phyloP scores from a whole-genome alignment of 1,284 basidiomycete genomes.

The Ceratobasidium sp. region DNA sequence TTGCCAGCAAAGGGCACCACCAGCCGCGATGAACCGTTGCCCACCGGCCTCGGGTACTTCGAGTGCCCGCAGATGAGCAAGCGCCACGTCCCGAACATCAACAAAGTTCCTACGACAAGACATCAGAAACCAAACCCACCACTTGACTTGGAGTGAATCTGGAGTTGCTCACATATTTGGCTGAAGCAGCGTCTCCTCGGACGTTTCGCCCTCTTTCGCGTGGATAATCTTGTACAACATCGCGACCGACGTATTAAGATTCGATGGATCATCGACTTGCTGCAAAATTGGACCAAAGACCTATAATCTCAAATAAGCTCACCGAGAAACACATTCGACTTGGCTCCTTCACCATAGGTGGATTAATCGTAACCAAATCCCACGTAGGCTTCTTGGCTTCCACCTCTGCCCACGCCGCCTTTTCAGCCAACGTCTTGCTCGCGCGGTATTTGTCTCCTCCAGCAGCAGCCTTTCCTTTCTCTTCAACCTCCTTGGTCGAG shows the following conservation, averaged over 20 bases:
- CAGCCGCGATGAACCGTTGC: slow-evolving; percentile 47
- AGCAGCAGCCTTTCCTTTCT: slow-evolving; percentile 33
- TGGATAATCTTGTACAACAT: slow-evolving; percentile 42
- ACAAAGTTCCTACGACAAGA: slow-evolving; percentile 61
- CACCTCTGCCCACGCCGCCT: slow-evolving; percentile 65
- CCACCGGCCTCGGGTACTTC: slow-evolving; percentile 47
- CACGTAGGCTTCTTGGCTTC: slow-evolving; percentile 60
- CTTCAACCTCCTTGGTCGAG: slow-evolving; percentile 26
- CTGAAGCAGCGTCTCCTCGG: slow-evolving; percentile 21
- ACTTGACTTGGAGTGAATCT: background rate
- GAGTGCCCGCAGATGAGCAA: slow-evolving; percentile 66
- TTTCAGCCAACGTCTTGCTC: slow-evolving; percentile 65
- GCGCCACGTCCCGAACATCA: slow-evolving; percentile 72
- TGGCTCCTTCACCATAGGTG: slow-evolving; percentile 59
- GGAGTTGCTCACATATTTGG: slow-evolving; percentile 21
- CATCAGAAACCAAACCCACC: slow-evolving; percentile 52
- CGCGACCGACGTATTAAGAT: slow-evolving; percentile 27
- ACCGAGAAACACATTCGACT: background rate
- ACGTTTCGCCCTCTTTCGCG: slow-evolving; percentile 28
- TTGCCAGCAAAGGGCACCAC: slow-evolving; percentile 43
- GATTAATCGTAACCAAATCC: slow-evolving; percentile 63
- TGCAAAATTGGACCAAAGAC: slow-evolving; percentile 57
- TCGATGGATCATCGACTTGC: slow-evolving; percentile 18
- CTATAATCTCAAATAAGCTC: slow-evolving; percentile 48
- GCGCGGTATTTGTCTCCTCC: slow-evolving; percentile 45